phyloP scores from a whole-genome alignment of 306 rosid species.

The Cicer bijugum region DNA sequence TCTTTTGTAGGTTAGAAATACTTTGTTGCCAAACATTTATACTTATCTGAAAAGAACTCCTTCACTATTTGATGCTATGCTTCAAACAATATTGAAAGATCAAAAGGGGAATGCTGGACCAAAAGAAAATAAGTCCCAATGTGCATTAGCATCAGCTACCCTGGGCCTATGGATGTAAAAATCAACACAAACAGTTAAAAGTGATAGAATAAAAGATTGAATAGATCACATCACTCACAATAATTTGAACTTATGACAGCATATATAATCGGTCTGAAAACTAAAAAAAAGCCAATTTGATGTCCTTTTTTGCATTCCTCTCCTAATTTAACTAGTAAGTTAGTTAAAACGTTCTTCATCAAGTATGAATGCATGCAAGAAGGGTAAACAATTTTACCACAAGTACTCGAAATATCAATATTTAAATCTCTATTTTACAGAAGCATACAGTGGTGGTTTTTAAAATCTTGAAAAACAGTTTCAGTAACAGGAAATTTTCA shows the following conservation, averaged over 20 bases:
- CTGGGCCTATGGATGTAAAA: neutral
- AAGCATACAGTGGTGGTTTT: neutral
- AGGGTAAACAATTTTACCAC: conserved; percentile 17
- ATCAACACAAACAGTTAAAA: neutral
- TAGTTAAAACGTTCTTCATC: conserved; percentile 21
- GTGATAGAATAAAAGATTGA: conserved; percentile 1
- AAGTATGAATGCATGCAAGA: conserved; percentile 18
- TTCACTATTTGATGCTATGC: conserved; percentile 36
- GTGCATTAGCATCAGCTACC: conserved; percentile 18
- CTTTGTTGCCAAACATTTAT: conserved; percentile 62
- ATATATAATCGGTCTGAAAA: conserved; percentile 8
- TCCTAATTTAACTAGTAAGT: conserved; percentile 21
- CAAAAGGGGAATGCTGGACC: neutral
- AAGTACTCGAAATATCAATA: conserved; percentile 22
- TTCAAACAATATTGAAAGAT: conserved; percentile 15
- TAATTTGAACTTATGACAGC: conserved; percentile 14
- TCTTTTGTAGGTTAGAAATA: conserved; percentile 67
- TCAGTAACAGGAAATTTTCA: neutral
- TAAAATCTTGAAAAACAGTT: conserved; percentile 25
- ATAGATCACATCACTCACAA: neutral
- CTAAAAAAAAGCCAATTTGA: conserved; percentile 1
- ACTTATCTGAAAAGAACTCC: conserved; percentile 41
- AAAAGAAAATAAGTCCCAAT: conserved; percentile 29
- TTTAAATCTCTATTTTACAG: conserved; percentile 21
- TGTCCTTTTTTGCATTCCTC: neutral